These are phyloP conservation scores for Paracoccidioides brasiliensis DNA, from an alignment of 2,329 filamentous ascomycete genomes.

Conservation along the genomic window DNA sequence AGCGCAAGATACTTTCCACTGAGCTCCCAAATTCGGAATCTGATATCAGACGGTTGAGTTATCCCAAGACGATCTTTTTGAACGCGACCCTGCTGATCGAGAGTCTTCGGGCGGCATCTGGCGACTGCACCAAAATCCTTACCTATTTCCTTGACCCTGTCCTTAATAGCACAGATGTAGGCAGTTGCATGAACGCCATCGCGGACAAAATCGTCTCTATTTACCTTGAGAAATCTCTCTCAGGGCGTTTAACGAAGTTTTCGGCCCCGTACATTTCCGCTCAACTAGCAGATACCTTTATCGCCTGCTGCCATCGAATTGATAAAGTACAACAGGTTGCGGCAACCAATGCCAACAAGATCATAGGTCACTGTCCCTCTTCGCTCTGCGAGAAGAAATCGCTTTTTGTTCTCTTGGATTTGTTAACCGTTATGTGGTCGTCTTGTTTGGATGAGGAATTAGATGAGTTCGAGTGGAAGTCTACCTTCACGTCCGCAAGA, in stretches of 20 bases:
- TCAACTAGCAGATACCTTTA: constrained; percentile 75
- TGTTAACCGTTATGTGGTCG: constrained; percentile 87
- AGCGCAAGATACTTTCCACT: constrained; percentile 64
- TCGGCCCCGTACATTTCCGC: constrained; percentile 84
- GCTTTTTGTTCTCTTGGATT: constrained; percentile 80
- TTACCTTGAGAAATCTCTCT: constrained; percentile 64
- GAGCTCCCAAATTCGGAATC: constrained; percentile 63
- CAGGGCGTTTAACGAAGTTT: constrained; percentile 60
- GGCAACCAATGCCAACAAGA: constrained; percentile 66
- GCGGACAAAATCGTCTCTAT: constrained; percentile 59
- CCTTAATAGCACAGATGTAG: constrained; percentile 48
- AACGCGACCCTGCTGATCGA: constrained; percentile 85
- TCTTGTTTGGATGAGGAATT: constrained; percentile 90
- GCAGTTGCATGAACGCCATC: constrained; percentile 50
- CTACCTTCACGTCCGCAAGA: constrained; percentile 62
- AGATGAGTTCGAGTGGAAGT: constrained; percentile 79
- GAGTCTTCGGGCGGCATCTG: constrained; percentile 69
- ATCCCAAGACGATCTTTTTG: constrained; percentile 82
- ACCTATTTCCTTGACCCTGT: constrained; percentile 93
- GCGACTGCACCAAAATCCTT: constrained; percentile 79
- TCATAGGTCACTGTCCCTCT: constrained; percentile 74
- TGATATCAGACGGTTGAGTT: constrained; percentile 71
- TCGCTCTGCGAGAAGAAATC: constrained; percentile 81
- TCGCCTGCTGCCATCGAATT: constrained; percentile 85
- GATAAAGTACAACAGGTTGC: constrained; percentile 82